Conservation (phyloP, 306 rosid species). For the Neltuma alba region DNA sequence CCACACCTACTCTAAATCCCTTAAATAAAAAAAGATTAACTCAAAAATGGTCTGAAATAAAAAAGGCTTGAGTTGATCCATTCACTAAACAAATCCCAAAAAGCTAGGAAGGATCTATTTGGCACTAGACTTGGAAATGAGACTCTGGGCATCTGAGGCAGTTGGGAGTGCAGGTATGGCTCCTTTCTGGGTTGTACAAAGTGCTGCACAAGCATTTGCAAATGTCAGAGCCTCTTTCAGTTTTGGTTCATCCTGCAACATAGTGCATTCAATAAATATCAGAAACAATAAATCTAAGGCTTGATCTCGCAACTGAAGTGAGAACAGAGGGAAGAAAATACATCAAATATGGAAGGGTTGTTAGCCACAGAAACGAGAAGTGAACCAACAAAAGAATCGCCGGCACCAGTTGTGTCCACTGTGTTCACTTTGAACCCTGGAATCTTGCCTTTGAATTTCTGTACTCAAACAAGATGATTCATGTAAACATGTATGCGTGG, state of each 20-base stretch:
- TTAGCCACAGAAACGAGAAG: slow-evolving; percentile 50
- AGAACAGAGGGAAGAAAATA: slow-evolving; percentile 26
- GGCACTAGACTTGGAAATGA: slow-evolving; percentile 44
- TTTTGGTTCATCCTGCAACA: slow-evolving; percentile 52
- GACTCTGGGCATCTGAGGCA: slow-evolving; percentile 34
- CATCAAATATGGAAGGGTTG: slow-evolving; percentile 49
- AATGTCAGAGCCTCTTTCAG: slow-evolving; percentile 56
- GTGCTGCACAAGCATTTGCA: slow-evolving; percentile 76
- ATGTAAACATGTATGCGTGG: background rate
- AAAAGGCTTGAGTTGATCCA: background rate
- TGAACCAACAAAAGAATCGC: slow-evolving; percentile 73
- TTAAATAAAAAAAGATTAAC: background rate
- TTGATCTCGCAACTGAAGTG: background rate
- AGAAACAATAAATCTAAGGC: background rate
- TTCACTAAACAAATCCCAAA: background rate
- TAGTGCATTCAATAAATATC: slow-evolving; percentile 1
- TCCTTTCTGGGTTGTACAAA: slow-evolving; percentile 64
- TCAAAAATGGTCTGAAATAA: background rate
- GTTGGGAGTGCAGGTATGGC: slow-evolving; percentile 83
- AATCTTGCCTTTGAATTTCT: slow-evolving; percentile 65
- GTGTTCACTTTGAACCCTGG: slow-evolving; percentile 53
- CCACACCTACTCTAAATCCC: background rate
- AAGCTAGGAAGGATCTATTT: slow-evolving; percentile 14
- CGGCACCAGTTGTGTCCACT: slow-evolving; percentile 79
- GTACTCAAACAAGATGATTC: slow-evolving; percentile 16